Conservation (phyloP, 1,284 basidiomycete species). For the Tilletia walkeri region DNA sequence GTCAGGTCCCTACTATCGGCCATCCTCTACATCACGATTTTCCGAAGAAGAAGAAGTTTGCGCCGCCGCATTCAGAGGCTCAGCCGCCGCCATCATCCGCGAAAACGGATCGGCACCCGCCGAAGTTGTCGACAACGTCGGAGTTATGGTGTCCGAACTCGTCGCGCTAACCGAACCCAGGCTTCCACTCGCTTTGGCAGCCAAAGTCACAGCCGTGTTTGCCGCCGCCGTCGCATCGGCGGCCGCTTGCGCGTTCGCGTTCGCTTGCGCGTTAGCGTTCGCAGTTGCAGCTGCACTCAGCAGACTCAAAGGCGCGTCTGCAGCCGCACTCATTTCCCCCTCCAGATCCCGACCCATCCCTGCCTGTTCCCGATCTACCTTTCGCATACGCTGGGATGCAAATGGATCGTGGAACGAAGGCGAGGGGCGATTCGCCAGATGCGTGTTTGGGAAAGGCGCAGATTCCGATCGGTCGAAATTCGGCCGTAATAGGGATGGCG, state of each 20-base stretch:
- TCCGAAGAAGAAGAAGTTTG: too few relatives aligned
- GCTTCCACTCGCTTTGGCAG: not conserved
- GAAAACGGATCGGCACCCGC: not conserved
- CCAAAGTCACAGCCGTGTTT: not conserved
- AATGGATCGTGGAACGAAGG: not conserved
- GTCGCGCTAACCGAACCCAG: not conserved
- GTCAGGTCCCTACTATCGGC: too few relatives aligned
- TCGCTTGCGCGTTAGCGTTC: too few relatives aligned
- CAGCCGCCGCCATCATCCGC: not conserved
- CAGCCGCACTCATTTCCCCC: constrained; percentile 31
- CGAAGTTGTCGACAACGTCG: not conserved
- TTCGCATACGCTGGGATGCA: constrained; percentile 24
- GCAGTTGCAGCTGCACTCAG: too few relatives aligned
- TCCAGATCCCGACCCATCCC: constrained; percentile 47
- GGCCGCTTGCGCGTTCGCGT: too few relatives aligned
- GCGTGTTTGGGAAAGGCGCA: not conserved
- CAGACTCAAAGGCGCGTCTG: not conserved
- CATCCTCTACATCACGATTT: too few relatives aligned
- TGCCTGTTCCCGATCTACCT: constrained; percentile 42
- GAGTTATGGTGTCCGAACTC: not conserved
- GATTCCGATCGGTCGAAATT: not conserved
- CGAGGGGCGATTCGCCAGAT: not conserved
- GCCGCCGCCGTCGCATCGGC: not conserved
- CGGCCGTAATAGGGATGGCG: not conserved
- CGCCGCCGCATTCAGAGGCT: not conserved